Percentiles rank a stretch among this genome's conserved stretches.
These are phyloP conservation scores for Raddia distichophylla DNA, from an alignment of 176 grass and related monocot genomes.

Conservation along the genomic window DNA sequence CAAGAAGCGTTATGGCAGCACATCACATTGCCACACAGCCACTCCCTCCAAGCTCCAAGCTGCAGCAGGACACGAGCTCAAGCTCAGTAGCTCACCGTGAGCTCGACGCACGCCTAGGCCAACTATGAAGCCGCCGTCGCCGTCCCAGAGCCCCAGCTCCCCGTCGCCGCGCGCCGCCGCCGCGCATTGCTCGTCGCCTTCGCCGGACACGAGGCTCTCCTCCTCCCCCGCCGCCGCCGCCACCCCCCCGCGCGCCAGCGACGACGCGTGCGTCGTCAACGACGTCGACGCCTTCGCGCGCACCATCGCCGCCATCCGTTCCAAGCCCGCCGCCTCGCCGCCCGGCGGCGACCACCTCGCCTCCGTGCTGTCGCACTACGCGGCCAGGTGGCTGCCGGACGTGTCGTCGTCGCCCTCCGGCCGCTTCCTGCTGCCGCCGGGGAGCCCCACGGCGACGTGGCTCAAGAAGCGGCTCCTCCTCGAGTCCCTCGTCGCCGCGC, in stretches of 20 bases:
- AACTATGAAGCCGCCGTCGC: slow-evolving; percentile 34
- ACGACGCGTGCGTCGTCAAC: slow-evolving; percentile 48
- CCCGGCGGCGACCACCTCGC: slow-evolving; percentile 48
- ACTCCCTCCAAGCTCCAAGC: slow-evolving; percentile 14
- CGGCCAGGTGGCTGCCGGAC: slow-evolving; percentile 84
- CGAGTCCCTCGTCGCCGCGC: slow-evolving; percentile 75
- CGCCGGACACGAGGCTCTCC: slow-evolving; percentile 29
- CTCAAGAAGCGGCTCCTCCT: slow-evolving; percentile 79
- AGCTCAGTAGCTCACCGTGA: slow-evolving; percentile 13
- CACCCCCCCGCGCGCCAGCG: slow-evolving; percentile 30
- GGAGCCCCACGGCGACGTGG: slow-evolving; percentile 85
- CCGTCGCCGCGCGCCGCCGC: not conserved
- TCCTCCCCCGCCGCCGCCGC: not conserved
- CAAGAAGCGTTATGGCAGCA: slow-evolving; percentile 42
- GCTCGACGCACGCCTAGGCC: not conserved
- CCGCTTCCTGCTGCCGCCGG: slow-evolving; percentile 46
- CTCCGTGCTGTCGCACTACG: slow-evolving; percentile 79
- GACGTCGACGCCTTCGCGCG: slow-evolving; percentile 79
- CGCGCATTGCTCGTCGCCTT: slow-evolving; percentile 32
- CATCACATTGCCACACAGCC: not conserved
- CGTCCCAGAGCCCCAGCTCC: slow-evolving; percentile 4
- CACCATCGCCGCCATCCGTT: slow-evolving; percentile 70
- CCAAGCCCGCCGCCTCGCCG: slow-evolving; percentile 38
- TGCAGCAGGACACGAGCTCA: not conserved
- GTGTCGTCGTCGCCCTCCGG: slow-evolving; percentile 52